Evolutionary conservation across 495 filamentous ascomycete genomes (phyloP), one percentile per base, ranked within the genome.

Genomic region (Elaphomyces granulatus): DNA sequence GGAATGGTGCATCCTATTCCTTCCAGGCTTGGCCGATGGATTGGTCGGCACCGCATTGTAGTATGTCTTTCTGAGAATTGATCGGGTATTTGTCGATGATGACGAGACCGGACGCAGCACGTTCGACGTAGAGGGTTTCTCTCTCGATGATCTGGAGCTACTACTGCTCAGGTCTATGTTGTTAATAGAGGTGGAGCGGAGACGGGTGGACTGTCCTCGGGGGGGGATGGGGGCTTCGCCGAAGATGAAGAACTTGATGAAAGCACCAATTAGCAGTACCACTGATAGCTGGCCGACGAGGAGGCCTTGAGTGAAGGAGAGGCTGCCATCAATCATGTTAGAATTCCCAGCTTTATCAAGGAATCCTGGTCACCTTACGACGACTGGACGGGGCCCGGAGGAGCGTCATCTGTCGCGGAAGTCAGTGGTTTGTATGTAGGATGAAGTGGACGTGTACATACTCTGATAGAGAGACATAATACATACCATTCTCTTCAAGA

Each of bases 161-260:
- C 45, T 43, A 23, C 53, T 17, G 55, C 64, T 38, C 47, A 63
- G 48, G 38, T 26, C 21, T 41, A 50, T 36, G 52, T 51, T 64
- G 54, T 62, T 65, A 48, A 66, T 66, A 49, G 55, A 77, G 47
- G 80, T 71, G 20, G 81, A 82, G 46, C 79, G 77, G 58, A 58
- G 60, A 70, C 78, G 44, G 69, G 83, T 75, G 45, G 82, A 75
- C 34, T 81, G 72, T 17, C 81, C 80, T 36, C 80, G 77, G 33
- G 90, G 87, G 31, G 85, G 72, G 1, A 80, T 81, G 0, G 88
- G 85, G 19, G 83, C 72, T 52, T 98, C 88, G 50, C 90, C 90
- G 51, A 98, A 96, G 59, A 98, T 94, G 76, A 98, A 98, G 74
- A 94, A 98, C 60, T 93, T 94, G 60, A 98, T 98, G 66, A 98